A percentile compares a stretch with the other conserved stretches of the same genome.
Evolutionary conservation across 306 rosid genomes (phyloP).

Genomic region (Pyrus pyrifolia): DNA sequence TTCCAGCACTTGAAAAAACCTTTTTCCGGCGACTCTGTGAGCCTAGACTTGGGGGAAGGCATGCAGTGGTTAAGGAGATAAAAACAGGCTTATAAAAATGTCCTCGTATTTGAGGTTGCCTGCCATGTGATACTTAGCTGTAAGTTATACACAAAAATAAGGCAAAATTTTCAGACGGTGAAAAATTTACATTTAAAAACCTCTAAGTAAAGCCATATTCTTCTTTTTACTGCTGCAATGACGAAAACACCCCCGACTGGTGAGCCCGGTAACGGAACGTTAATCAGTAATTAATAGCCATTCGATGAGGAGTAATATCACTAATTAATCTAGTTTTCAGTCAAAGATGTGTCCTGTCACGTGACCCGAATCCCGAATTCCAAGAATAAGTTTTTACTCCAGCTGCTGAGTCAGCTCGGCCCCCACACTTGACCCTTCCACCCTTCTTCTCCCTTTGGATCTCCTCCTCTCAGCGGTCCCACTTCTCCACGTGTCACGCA

Average conservation of each 20-base stretch:
- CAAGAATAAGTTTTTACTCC: neutral
- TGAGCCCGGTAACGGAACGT: neutral
- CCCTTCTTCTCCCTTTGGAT: slow-evolving; percentile 11
- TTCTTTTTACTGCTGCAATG: neutral
- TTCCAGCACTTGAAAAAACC: neutral
- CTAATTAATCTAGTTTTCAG: slow-evolving; percentile 21
- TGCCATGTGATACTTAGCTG: slow-evolving; percentile 30
- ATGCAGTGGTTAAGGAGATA: slow-evolving; percentile 7
- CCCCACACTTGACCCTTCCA: slow-evolving; percentile 17
- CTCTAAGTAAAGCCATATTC: neutral
- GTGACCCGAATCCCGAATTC: slow-evolving; percentile 45
- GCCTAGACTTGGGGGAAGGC: neutral
- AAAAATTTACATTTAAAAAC: neutral
- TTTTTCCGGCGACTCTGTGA: neutral
- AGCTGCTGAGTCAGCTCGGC: slow-evolving; percentile 21
- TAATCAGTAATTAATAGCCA: slow-evolving; percentile 1
- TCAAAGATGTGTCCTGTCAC: slow-evolving; percentile 72
- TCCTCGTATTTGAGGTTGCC: slow-evolving; percentile 35
- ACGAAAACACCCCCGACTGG: slow-evolving; percentile 1
- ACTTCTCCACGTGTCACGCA: slow-evolving; percentile 19
- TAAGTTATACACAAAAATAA: neutral
- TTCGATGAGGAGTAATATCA: slow-evolving; percentile 22
- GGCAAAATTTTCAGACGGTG: slow-evolving; percentile 3
- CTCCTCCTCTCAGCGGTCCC: neutral
- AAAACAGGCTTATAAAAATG: neutral